Base-by-base conservation (phyloP, 140 eudicot genomes). In the Senecio squalidus region DNA sequence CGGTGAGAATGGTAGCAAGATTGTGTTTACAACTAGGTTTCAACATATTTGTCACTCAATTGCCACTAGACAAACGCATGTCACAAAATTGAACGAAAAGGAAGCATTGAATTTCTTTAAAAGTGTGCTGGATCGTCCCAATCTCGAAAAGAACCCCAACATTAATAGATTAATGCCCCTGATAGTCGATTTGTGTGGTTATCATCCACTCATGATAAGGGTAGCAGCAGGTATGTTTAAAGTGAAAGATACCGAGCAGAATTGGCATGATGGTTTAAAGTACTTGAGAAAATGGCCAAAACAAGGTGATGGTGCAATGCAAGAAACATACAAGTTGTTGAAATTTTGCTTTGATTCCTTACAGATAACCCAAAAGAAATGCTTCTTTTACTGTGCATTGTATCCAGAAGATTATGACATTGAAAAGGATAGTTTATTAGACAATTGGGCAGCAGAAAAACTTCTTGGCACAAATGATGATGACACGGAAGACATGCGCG, bases 381-480 rank as follows among this genome's bases (percentile, higher is more conserved):
- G 74, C 52, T 68, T 68, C 56, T 49, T 68, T 23, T 68, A 58
- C 23, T 30, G 74, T 68, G 67, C 74, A 15, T 30, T 68, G 58
- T 68, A 68, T 58, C 67, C 74, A 0, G 67, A 68, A 68, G 74
- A 68, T 25, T 31, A 43, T 46, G 60, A 68, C 52, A 68, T 68
- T 23, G 29, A 46, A 29, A 51, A 51, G 48, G 67, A 48, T 33
- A 45, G 60, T 30, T 51, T 68, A 36, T 21, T 68, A 53, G 74
- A 68, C 31, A 46, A 52, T 48, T 68, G 74, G 74, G 67, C 52
- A 46, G 74, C 74, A 45, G 67, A 68, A 26, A 29, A 58, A 30
- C 48, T 68, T 36, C 66, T 34, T 17, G 67, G 17, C 10, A 4
- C 9, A n/a, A n/a, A n/a, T 43, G 10, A 3, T 67, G 64, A 29